phyloP scores from a whole-genome alignment of 257 asterid genomes.

The Salvia hispanica region DNA sequence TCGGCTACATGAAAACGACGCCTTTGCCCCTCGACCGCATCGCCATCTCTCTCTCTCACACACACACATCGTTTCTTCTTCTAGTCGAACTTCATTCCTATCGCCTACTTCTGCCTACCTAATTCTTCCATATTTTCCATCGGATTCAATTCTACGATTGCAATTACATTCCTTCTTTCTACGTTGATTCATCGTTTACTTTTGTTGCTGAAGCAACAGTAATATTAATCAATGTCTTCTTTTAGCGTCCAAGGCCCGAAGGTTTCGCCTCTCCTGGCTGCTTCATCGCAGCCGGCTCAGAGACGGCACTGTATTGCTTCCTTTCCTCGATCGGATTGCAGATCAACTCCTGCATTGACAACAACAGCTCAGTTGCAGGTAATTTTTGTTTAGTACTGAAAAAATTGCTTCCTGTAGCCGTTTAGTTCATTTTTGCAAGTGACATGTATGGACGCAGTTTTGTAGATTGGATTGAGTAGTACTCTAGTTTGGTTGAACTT shows the following conservation, averaged over 20 bases:
- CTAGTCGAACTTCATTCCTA: slow-evolving; percentile 30
- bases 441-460: background rate
- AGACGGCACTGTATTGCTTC: slow-evolving; percentile 30
- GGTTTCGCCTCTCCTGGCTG: slow-evolving; percentile 39
- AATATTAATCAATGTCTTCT: slow-evolving; percentile 46
- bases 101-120: slow-evolving; percentile 44
- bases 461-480: background rate
- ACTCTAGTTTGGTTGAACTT: background rate
- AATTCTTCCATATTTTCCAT: slow-evolving; percentile 6
- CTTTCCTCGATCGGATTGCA: slow-evolving; percentile 43
- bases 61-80: no score
- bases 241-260: slow-evolving; percentile 49
- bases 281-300: slow-evolving; percentile 40
- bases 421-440: background rate
- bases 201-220: background rate
- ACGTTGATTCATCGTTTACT: background rate
- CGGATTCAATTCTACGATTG: slow-evolving; percentile 4
- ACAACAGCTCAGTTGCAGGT: slow-evolving; percentile 32
- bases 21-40: slow-evolving; percentile 46
- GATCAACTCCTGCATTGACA: slow-evolving; percentile 33
- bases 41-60: slow-evolving; percentile 36
- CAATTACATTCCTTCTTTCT: no score
- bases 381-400: no score
- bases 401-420: background rate
- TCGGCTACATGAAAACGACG: slow-evolving; percentile 23